These are phyloP conservation scores for Pythium brachiatum DNA, from an alignment of 352 stramenopile species.

Conservation along the genomic window DNA sequence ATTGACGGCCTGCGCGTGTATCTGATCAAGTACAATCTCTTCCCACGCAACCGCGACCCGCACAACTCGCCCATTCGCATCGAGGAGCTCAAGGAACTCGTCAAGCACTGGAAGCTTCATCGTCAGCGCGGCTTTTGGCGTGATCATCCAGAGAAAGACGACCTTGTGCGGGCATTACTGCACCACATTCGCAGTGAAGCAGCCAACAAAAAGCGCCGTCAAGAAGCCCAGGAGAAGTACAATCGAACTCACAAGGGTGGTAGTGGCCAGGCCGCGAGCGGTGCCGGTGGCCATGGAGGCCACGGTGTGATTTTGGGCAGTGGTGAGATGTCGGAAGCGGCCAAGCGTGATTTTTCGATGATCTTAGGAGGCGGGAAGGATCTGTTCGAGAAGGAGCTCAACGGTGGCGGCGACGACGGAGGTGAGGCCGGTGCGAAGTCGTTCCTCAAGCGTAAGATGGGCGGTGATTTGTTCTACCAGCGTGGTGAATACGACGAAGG, in stretches of 20 bases:
- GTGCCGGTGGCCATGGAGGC: constrained; percentile 13
- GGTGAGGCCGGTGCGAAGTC: constrained; percentile 11
- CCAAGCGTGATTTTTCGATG: constrained; percentile 59
- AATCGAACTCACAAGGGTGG: constrained; percentile 24
- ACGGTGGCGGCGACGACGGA: constrained; percentile 1
- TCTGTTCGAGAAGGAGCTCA: background rate
- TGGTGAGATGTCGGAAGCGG: constrained; percentile 26
- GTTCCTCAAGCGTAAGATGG: constrained; percentile 32
- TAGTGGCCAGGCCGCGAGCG: background rate
- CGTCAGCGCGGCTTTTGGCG: constrained; percentile 88
- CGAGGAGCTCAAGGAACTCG: constrained; percentile 90
- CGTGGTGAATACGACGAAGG: constrained; percentile 83
- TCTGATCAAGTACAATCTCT: constrained; percentile 87
- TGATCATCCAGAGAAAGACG: constrained; percentile 88
- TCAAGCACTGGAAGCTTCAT: constrained; percentile 91
- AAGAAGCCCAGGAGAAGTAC: constrained; percentile 83
- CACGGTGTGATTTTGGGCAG: constrained; percentile 5
- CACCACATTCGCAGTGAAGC: constrained; percentile 84
- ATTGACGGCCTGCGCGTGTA: constrained; percentile 81
- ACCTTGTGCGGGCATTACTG: constrained; percentile 82
- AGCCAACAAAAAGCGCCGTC: constrained; percentile 72
- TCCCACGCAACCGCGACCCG: constrained; percentile 77
- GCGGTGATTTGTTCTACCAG: constrained; percentile 82
- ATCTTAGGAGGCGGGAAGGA: constrained; percentile 42
- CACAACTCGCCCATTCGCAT: constrained; percentile 85